These are phyloP conservation scores for Botrytis pseudocinerea DNA, from an alignment of 2,329 filamentous ascomycete genomes.

Conservation along the genomic window DNA sequence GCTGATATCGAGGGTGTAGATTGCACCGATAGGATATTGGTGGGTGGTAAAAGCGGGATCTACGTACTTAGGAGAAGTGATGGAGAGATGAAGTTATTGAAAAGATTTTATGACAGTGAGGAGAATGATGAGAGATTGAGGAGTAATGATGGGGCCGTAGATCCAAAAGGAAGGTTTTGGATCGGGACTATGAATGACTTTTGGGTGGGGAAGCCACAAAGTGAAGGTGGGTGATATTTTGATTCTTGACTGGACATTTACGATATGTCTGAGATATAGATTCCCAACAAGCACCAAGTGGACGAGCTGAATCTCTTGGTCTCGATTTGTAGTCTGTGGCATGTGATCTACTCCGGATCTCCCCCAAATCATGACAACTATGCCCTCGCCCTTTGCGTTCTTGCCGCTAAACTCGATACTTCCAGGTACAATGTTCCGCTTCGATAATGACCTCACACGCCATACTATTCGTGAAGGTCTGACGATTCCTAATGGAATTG, in stretches of 20 bases:
- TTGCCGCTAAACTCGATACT: not conserved
- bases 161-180: constrained; percentile 81
- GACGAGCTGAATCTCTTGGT: not conserved
- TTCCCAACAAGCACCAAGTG: not conserved
- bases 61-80: constrained; percentile 70
- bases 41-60: constrained; percentile 79
- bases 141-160: constrained; percentile 81
- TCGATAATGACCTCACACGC: constrained; percentile 62
- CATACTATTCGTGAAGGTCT: constrained; percentile 62
- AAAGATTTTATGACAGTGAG: constrained; percentile 47
- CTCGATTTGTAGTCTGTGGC: not conserved
- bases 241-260: not conserved
- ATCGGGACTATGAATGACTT: constrained; percentile 85
- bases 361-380: not conserved
- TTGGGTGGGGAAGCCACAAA: constrained; percentile 40
- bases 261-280: not conserved
- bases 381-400: not conserved
- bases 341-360: not conserved
- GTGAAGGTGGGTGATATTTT: constrained; percentile 40
- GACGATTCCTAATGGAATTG: constrained; percentile 81
- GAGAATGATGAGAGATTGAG: constrained; percentile 50
- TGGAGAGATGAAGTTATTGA: constrained; percentile 55
- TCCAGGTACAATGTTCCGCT: constrained; percentile 70
- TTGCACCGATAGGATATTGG: constrained; percentile 64
- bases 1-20: constrained; percentile 72